These are phyloP conservation scores for Dictyostelium brefeldianum DNA, from an alignment of 78 protist genomes.

Conservation along the genomic window DNA sequence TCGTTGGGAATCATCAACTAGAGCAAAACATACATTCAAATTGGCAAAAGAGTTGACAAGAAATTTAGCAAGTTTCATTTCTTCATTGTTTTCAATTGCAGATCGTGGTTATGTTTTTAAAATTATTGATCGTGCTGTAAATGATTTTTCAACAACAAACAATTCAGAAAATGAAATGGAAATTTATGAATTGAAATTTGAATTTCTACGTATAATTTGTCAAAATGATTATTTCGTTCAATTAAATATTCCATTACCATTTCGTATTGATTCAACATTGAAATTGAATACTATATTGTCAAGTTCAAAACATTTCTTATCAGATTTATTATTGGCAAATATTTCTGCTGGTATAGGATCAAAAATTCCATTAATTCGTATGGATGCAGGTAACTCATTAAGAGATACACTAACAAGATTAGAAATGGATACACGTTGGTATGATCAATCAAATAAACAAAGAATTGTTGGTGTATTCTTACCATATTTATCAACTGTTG, in stretches of 20 bases:
- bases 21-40: slow-evolving; percentile 73
- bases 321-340: slow-evolving; percentile 27
- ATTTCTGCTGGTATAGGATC: slow-evolving; percentile 29
- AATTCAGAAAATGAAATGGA: slow-evolving; percentile 66
- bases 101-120: slow-evolving; percentile 73
- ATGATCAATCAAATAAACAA: slow-evolving; percentile 45
- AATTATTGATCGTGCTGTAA: slow-evolving; percentile 36
- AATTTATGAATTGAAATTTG: slow-evolving; percentile 58
- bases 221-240: slow-evolving; percentile 79
- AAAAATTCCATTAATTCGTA: slow-evolving; percentile 45
- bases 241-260: slow-evolving; percentile 70
- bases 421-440: slow-evolving; percentile 77
- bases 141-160: slow-evolving; percentile 9
- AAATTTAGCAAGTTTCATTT: slow-evolving; percentile 13
- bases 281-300: neutral
- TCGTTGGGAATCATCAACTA: slow-evolving; percentile 60
- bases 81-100: slow-evolving; percentile 16
- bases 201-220: slow-evolving; percentile 68
- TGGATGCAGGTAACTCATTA: slow-evolving; percentile 70
- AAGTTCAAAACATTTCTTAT: slow-evolving; percentile 45
- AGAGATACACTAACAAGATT: slow-evolving; percentile 56
- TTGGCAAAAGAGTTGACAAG: slow-evolving; percentile 61
- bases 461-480: slow-evolving; percentile 76
- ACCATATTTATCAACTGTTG: slow-evolving; percentile 31
- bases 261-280: slow-evolving; percentile 25